Conservation (phyloP, 2,329 filamentous ascomycete species). For the Aspergillus ustus region DNA sequence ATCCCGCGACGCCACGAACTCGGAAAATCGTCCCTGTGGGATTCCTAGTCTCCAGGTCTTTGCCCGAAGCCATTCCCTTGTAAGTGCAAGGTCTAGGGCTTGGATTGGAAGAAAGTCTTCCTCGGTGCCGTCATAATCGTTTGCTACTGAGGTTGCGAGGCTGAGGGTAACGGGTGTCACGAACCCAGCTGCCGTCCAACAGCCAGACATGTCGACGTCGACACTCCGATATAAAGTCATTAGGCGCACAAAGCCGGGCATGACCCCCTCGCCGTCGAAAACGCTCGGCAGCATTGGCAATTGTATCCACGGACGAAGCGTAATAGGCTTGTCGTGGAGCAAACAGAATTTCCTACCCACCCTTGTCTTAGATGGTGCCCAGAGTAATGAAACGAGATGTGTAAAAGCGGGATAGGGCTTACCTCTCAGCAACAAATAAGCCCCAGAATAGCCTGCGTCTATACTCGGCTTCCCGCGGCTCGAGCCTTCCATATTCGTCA, state of each 20-base stretch:
- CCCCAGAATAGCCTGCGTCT: not conserved
- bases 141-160: not conserved
- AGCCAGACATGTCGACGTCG: conserved; percentile 2
- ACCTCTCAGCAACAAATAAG: conserved; percentile 8
- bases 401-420: not conserved
- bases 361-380: not conserved
- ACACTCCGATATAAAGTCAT: not conserved
- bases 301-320: conserved; percentile 4
- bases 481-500: not conserved
- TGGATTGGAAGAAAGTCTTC: not conserved
- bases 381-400: not conserved
- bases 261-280: not conserved
- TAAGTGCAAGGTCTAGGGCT: not conserved
- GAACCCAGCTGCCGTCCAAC: conserved; percentile 12
- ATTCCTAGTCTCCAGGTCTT: conserved; percentile 9
- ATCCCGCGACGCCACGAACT: conserved; percentile 2
- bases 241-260: not conserved
- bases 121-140: not conserved
- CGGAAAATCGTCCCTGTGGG: not conserved
- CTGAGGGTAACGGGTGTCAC: conserved; percentile 8
- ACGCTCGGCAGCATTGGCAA: not conserved
- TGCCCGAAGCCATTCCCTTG: conserved; percentile 3
- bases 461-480: not conserved
- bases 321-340: conserved; percentile 7
- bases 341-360: conserved; percentile 10